Percentiles rank a stretch among this genome's conserved stretches.
Conservation (phyloP, 2,329 filamentous ascomycete species). For the Cytospora chrysosperma region DNA sequence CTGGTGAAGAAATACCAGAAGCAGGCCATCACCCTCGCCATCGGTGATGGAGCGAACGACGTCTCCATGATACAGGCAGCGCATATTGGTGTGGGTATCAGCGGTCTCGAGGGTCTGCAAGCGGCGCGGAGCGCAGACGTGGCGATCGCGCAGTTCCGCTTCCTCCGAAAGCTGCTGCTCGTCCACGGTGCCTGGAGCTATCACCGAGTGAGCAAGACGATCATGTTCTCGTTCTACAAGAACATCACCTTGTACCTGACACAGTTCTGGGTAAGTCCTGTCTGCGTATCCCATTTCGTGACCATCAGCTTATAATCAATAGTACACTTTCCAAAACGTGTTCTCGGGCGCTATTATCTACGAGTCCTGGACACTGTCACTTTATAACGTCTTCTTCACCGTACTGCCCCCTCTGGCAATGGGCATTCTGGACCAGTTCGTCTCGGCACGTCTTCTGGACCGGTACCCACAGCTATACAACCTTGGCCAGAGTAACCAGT, state of each 20-base stretch:
- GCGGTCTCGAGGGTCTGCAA: conserved; percentile 93
- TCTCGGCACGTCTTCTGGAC: conserved; percentile 89
- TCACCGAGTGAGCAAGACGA: conserved; percentile 93
- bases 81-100: conserved; percentile 96
- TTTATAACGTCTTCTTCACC: conserved; percentile 99
- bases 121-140: conserved; percentile 95
- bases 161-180: conserved; percentile 85
- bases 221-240: conserved; percentile 99
- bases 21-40: conserved; percentile 87
- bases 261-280: conserved; percentile 83
- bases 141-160: conserved; percentile 93
- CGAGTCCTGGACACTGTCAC: conserved; percentile 98
- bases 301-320: conserved; percentile 29
- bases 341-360: conserved; percentile 98
- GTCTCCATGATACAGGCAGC: conserved; percentile 99
- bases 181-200: conserved; percentile 98
- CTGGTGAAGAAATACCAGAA: conserved; percentile 90
- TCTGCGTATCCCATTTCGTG: background rate
- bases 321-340: conserved; percentile 97
- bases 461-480: conserved; percentile 95
- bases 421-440: conserved; percentile 96
- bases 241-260: conserved; percentile 99
- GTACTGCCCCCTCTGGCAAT: conserved; percentile 89
- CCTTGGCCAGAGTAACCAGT: conserved; percentile 86
- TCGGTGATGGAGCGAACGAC: conserved; percentile 96